These are phyloP conservation scores for Crepidotus variabilis DNA, from an alignment of 768 basidiomycete species.

Conservation along the genomic window DNA sequence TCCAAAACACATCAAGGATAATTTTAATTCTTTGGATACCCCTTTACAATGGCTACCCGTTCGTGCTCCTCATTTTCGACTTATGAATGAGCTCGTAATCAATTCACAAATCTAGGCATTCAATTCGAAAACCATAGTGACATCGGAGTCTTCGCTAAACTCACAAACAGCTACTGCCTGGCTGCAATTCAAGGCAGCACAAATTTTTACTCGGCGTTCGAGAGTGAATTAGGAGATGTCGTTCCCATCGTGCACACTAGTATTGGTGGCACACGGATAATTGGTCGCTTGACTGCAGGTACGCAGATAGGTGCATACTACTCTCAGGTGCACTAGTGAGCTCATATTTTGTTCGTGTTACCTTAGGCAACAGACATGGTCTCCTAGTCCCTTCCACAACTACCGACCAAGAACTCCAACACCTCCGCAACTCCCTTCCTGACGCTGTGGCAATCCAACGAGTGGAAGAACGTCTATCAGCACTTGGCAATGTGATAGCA, in stretches of 20 bases:
- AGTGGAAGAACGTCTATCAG: constrained; percentile 94
- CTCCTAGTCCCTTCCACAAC: constrained; percentile 94
- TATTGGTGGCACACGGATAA: constrained; percentile 90
- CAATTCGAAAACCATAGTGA: constrained; percentile 95
- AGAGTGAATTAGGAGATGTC: constrained; percentile 83
- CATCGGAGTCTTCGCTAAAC: constrained; percentile 94
- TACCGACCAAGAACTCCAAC: constrained; percentile 97
- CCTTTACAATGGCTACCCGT: constrained; percentile 45
- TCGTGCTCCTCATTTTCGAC: constrained; percentile 14
- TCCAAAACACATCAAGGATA: not conserved
- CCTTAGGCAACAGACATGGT: constrained; percentile 88
- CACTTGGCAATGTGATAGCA: constrained; percentile 96
- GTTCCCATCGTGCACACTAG: constrained; percentile 95
- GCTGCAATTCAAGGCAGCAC: constrained; percentile 90
- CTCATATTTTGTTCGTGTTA: not conserved
- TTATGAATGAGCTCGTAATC: constrained; percentile 10
- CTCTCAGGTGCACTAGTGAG: not conserved
- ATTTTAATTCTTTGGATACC: constrained; percentile 1
- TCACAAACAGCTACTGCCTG: constrained; percentile 98
- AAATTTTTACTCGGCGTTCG: constrained; percentile 98
- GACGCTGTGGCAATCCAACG: constrained; percentile 92
- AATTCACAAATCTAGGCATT: constrained; percentile 49
- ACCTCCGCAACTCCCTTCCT: constrained; percentile 92
- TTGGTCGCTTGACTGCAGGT: constrained; percentile 93
- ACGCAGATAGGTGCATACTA: constrained; percentile 11